These are phyloP conservation scores for Fomes fomentarius DNA, from an alignment of 1,284 basidiomycete species.

Conservation along the genomic window DNA sequence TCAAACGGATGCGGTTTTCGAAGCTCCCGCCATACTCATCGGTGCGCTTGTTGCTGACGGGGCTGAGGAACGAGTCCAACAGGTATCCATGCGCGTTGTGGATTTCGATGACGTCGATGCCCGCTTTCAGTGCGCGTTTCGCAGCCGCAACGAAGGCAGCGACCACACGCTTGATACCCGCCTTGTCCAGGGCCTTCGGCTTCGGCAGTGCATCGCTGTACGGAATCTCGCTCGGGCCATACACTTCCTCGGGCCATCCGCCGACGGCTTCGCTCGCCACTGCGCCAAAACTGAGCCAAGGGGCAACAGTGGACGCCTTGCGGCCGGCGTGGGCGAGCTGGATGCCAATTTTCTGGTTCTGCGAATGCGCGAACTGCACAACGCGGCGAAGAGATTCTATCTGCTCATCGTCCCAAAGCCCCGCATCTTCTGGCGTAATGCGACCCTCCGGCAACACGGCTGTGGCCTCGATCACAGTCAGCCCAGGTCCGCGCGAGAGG, in stretches of 20 bases:
- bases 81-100: slow-evolving; percentile 70
- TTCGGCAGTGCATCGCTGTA: slow-evolving; percentile 20
- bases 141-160: slow-evolving; percentile 62
- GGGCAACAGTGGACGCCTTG: slow-evolving; percentile 68
- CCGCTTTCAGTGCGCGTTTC: slow-evolving; percentile 54
- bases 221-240: slow-evolving; percentile 63
- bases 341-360: slow-evolving; percentile 67
- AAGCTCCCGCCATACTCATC: slow-evolving; percentile 78
- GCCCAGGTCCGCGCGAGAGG: slow-evolving; percentile 55
- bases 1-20: slow-evolving; percentile 67
- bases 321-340: slow-evolving; percentile 82
- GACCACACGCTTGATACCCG: slow-evolving; percentile 61
- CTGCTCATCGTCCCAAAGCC: slow-evolving; percentile 76
- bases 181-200: slow-evolving; percentile 56
- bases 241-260: slow-evolving; percentile 68
- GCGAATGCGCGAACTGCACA: slow-evolving; percentile 67
- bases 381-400: slow-evolving; percentile 66
- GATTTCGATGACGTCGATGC: slow-evolving; percentile 37
- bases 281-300: slow-evolving; percentile 53
- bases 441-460: slow-evolving; percentile 79
- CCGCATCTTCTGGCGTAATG: slow-evolving; percentile 70
- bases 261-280: slow-evolving; percentile 43
- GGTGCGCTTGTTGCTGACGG: slow-evolving; percentile 67
- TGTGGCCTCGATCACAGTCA: slow-evolving; percentile 69
- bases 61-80: slow-evolving; percentile 57